phyloP scores from a whole-genome alignment of 192 early-diverging fungal species.

The Coemansia aciculifera region DNA sequence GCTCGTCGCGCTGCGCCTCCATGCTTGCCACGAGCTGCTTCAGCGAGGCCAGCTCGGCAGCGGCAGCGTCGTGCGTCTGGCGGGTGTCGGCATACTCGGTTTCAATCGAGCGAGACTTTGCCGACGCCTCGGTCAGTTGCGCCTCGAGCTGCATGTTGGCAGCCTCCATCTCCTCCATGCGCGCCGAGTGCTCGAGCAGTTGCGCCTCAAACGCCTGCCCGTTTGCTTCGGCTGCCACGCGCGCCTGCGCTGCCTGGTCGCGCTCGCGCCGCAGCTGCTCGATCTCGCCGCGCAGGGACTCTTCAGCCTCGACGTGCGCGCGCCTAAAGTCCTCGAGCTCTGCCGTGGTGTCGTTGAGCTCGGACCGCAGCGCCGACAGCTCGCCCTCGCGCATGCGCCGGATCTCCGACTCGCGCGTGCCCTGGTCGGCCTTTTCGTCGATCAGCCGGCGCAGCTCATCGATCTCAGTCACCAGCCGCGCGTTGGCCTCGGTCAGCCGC shows the following conservation, averaged over 20 bases:
- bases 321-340: constrained; percentile 60
- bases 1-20: constrained; percentile 21
- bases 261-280: constrained; percentile 56
- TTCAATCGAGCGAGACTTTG: constrained; percentile 31
- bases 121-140: constrained; percentile 30
- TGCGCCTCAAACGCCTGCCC: constrained; percentile 29
- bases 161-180: constrained; percentile 45
- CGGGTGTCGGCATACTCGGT: constrained; percentile 23
- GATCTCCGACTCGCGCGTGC: constrained; percentile 60
- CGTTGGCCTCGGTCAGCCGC: constrained; percentile 31
- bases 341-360: constrained; percentile 49
- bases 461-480: constrained; percentile 56
- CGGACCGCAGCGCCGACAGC: constrained; percentile 54
- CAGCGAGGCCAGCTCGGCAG: constrained; percentile 26
- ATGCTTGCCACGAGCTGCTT: constrained; percentile 5
- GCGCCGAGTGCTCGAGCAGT: constrained; percentile 39
- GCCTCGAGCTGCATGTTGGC: constrained; percentile 38
- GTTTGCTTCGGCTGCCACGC: constrained; percentile 12
- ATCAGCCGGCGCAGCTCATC: constrained; percentile 56
- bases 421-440: constrained; percentile 64
- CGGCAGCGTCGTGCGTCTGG: constrained; percentile 29
- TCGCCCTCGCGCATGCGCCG: constrained; percentile 62
- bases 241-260: constrained; percentile 31
- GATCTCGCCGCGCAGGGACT: constrained; percentile 55
- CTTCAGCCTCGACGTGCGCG: constrained; percentile 47